phyloP scores from a whole-genome alignment of 2,329 filamentous ascomycete species.

The Aspergillus terreus region DNA sequence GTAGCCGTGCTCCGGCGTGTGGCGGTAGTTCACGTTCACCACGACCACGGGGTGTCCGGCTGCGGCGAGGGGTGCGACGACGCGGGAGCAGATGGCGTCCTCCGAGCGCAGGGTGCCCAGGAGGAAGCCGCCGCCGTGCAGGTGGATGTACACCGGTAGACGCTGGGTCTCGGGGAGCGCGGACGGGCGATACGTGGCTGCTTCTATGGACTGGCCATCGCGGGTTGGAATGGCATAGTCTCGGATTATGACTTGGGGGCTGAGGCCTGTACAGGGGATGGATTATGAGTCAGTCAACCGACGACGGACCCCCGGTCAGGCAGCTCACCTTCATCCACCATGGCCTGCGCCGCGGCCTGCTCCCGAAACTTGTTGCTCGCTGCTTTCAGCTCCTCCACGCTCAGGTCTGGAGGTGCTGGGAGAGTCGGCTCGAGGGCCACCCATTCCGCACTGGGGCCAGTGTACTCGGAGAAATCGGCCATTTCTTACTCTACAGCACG shows the following conservation, averaged over 20 bases:
- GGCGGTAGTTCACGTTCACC: constrained; percentile 57
- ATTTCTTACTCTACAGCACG: constrained; percentile 16
- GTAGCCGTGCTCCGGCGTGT: constrained; percentile 53
- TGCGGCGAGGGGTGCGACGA: constrained; percentile 36
- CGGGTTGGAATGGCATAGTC: constrained; percentile 42
- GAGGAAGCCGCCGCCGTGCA: constrained; percentile 57
- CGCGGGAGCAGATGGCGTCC: constrained; percentile 49
- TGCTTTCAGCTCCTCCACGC: constrained; percentile 21
- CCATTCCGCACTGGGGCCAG: constrained; percentile 44
- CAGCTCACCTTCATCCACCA: constrained; percentile 24
- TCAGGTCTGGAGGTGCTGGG: constrained; percentile 21
- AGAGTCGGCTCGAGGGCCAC: constrained; percentile 34
- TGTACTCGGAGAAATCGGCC: constrained; percentile 41
- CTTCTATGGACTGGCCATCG: constrained; percentile 44
- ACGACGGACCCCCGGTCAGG: neutral
- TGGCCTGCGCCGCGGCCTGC: constrained; percentile 24
- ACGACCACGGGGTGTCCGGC: constrained; percentile 37
- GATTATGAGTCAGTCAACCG: neutral
- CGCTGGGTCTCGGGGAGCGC: constrained; percentile 20
- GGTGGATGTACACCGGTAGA: constrained; percentile 50
- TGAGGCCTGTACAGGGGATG: constrained; percentile 11
- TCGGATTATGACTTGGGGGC: constrained; percentile 29
- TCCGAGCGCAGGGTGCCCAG: constrained; percentile 54
- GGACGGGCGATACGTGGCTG: constrained; percentile 46
- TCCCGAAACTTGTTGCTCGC: constrained; percentile 34